phyloP scores from a whole-genome alignment of 2,329 filamentous ascomycete genomes.

The Thelonectria olida region DNA sequence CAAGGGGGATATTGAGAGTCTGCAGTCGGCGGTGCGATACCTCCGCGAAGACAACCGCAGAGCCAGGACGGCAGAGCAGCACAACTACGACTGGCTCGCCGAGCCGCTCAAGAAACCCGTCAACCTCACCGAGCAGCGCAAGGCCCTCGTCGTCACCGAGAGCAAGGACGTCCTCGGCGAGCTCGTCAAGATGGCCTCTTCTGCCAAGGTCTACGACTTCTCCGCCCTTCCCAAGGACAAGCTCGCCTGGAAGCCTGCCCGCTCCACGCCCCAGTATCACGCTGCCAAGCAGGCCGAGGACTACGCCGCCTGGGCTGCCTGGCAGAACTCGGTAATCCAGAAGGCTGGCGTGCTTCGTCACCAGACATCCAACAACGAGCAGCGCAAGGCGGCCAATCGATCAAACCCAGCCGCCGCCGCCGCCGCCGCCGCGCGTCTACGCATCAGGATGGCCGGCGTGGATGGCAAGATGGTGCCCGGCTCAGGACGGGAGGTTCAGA shows the following conservation, averaged over 20 bases:
- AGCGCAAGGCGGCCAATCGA: slow-evolving; percentile 37
- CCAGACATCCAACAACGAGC: slow-evolving; percentile 32
- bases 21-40: slow-evolving; percentile 73
- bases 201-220: slow-evolving; percentile 69
- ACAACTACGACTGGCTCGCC: slow-evolving; percentile 66
- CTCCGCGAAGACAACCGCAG: slow-evolving; percentile 74
- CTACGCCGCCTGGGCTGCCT: slow-evolving; percentile 68
- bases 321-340: slow-evolving; percentile 64
- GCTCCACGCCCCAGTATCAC: slow-evolving; percentile 71
- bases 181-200: slow-evolving; percentile 68
- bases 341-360: slow-evolving; percentile 57
- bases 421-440: slow-evolving; percentile 56
- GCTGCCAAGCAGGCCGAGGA: slow-evolving; percentile 73
- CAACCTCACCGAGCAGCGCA: slow-evolving; percentile 58
- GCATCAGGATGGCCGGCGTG: slow-evolving; percentile 58
- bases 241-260: slow-evolving; percentile 73
- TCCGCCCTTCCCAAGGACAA: slow-evolving; percentile 64
- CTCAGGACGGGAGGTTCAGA: slow-evolving; percentile 54
- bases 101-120: slow-evolving; percentile 64
- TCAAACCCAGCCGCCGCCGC: slow-evolving; percentile 38
- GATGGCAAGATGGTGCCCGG: slow-evolving; percentile 56
- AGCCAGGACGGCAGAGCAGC: slow-evolving; percentile 66
- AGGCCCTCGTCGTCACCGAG: slow-evolving; percentile 65
- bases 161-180: slow-evolving; percentile 71
- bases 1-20: slow-evolving; percentile 71